phyloP scores from a whole-genome alignment of 1,284 basidiomycete genomes.

The Rhodofomes roseus region DNA sequence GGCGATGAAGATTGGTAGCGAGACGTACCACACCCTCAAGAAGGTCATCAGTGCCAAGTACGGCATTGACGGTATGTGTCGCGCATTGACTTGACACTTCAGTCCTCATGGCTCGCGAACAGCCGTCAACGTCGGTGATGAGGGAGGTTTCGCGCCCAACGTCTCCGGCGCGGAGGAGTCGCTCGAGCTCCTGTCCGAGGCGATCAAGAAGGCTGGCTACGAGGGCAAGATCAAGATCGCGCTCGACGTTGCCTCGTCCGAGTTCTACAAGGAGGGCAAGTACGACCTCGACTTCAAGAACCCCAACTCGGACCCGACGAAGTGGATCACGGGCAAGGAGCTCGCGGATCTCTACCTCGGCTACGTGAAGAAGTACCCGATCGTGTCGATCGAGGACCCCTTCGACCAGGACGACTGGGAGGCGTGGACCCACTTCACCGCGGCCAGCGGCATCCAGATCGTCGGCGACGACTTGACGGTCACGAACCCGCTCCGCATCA shows the following conservation, averaged over 20 bases:
- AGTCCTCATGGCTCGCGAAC: background rate
- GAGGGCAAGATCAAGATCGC: conserved; percentile 99
- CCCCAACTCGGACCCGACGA: conserved; percentile 96
- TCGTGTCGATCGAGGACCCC: conserved; percentile 97
- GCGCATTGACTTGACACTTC: background rate
- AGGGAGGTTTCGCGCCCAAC: conserved; percentile 99
- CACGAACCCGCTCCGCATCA: conserved; percentile 97
- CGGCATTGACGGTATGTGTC: conserved; percentile 86
- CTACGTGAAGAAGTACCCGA: conserved; percentile 91
- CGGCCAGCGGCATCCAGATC: conserved; percentile 78
- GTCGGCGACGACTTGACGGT: conserved; percentile 99
- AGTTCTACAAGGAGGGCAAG: conserved; percentile 99
- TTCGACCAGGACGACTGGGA: conserved; percentile 99
- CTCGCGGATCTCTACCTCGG: conserved; percentile 92
- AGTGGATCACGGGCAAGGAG: conserved; percentile 92
- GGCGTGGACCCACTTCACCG: conserved; percentile 93
- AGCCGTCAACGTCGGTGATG: conserved; percentile 99
- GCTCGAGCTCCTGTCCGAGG: conserved; percentile 92
- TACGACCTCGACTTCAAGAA: conserved; percentile 99
- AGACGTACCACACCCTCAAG: conserved; percentile 98
- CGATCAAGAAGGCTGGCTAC: conserved; percentile 97
- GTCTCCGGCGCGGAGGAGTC: conserved; percentile 96
- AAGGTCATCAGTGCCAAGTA: conserved; percentile 99
- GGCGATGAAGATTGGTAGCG: conserved; percentile 97
- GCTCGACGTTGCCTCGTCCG: conserved; percentile 98